These are phyloP conservation scores for Trypanosoma lewisi DNA, from an alignment of 208 protist species.

Conservation along the genomic window DNA sequence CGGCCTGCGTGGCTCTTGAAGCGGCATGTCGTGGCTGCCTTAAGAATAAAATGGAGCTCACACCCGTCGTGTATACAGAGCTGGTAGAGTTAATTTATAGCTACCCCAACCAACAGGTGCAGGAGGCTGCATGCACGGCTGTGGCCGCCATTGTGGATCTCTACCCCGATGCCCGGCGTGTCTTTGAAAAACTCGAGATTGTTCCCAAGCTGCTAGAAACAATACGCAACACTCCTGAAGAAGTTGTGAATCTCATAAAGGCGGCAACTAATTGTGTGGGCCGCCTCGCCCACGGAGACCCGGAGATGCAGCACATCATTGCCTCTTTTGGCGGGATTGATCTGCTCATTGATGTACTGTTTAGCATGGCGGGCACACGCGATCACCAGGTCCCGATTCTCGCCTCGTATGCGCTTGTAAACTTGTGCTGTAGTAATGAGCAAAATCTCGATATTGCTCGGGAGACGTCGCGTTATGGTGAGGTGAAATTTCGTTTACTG, in stretches of 20 bases:
- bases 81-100: conserved; percentile 83
- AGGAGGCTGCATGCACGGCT: conserved; percentile 83
- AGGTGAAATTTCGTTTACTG: conserved; percentile 86
- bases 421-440: conserved; percentile 84
- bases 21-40: conserved; percentile 73
- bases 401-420: conserved; percentile 88
- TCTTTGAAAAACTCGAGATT: conserved; percentile 70
- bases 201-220: conserved; percentile 86
- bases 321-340: conserved; percentile 77
- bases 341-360: conserved; percentile 85
- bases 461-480: conserved; percentile 70
- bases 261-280: conserved; percentile 87
- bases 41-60: conserved; percentile 66
- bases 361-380: conserved; percentile 75
- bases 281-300: conserved; percentile 81
- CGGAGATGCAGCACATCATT: conserved; percentile 72
- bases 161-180: conserved; percentile 53
- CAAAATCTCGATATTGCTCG: conserved; percentile 72
- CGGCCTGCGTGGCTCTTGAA: conserved; percentile 84
- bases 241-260: conserved; percentile 88
- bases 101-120: conserved; percentile 90
- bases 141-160: conserved; percentile 83
- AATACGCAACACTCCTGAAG: conserved; percentile 77
- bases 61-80: conserved; percentile 54
- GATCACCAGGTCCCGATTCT: conserved; percentile 90